Conservation (phyloP, 2,329 filamentous ascomycete species). For the Microsporum ferrugineum region DNA sequence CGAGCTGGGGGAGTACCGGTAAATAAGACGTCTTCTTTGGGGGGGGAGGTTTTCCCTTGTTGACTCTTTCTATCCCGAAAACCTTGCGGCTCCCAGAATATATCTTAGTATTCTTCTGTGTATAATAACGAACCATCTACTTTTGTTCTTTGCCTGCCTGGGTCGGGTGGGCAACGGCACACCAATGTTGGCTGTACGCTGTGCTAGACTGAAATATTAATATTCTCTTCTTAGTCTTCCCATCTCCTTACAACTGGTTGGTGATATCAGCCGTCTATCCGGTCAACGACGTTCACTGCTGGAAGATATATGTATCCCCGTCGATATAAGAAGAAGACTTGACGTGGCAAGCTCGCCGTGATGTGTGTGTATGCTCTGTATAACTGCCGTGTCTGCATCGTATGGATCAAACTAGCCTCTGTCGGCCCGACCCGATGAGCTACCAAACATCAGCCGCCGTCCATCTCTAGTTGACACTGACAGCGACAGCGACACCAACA, state of each 20-base stretch:
- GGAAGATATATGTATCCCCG: not conserved
- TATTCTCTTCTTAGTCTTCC: not conserved
- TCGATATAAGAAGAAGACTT: not conserved
- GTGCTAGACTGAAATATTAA: conserved; percentile 1
- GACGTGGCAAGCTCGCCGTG: not conserved
- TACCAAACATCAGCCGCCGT: no score
- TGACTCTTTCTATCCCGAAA: not conserved
- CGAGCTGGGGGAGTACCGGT: not conserved
- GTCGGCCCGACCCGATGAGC: no score
- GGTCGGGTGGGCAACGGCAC: not conserved
- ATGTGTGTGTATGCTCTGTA: no score
- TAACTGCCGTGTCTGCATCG: no score
- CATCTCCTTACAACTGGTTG: not conserved
- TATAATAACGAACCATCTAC: conserved; percentile 2
- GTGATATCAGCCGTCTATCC: not conserved
- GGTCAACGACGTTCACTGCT: not conserved
- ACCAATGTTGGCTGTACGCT: not conserved
- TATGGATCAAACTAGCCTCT: no score
- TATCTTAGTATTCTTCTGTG: not conserved
- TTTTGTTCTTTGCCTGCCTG: not conserved
- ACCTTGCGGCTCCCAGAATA: not conserved
- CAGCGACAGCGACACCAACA: no score
- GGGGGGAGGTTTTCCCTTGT: not conserved
- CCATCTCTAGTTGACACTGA: no score
- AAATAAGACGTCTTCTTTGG: not conserved